Evolutionary conservation across 495 filamentous ascomycete species (phyloP), one percentile per base, ranked within the genome.

Genomic region (Penicillium taxi): DNA sequence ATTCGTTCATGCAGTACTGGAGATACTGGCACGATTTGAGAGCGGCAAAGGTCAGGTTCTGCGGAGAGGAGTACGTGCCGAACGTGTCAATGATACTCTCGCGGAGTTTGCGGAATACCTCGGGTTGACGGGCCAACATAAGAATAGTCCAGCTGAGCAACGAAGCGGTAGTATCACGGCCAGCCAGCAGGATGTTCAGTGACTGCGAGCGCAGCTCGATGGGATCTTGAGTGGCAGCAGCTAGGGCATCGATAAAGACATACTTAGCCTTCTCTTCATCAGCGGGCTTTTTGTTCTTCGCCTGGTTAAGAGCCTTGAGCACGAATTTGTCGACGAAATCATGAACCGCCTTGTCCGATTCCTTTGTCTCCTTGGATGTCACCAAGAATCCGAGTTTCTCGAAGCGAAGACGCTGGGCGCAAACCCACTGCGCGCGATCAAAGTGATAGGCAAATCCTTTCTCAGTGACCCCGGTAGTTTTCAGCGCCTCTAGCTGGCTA

Each of bases 151-250:
- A 80, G 32, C 74, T 72, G 8, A 83, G 63, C 2, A 76, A 57
- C 3, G 73, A 68, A 5, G 73, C 80, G 3, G 79, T 82, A 4
- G 79, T 82, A 39, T 84, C 80, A 2, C 77, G 69, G 14, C 63
- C 63, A 9, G 63, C 58, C 12, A 66, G 47, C 29, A 69, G 55
- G 45, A 69, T 61, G 45, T 79, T 75, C 41, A 84, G 64, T 9
- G 74, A 53, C 38, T 83, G 72, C 33, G 69, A 67, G 45, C 79
- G 68, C 9, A 84, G 64, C 37, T 73, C 66, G 22, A 70, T 49
- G 5, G 57, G 61, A 21, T 68, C 63, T n/a, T 48, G 53, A 4
- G 63, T 67, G 9, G 44, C 33, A 5, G 51, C 48, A 3, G 50
- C 53, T 1, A 71, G 47, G 19, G 59, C 63, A 18, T 69, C 41